phyloP scores from a whole-genome alignment of 1,284 basidiomycete genomes.

The Cutaneotrichosporon dermatis region DNA sequence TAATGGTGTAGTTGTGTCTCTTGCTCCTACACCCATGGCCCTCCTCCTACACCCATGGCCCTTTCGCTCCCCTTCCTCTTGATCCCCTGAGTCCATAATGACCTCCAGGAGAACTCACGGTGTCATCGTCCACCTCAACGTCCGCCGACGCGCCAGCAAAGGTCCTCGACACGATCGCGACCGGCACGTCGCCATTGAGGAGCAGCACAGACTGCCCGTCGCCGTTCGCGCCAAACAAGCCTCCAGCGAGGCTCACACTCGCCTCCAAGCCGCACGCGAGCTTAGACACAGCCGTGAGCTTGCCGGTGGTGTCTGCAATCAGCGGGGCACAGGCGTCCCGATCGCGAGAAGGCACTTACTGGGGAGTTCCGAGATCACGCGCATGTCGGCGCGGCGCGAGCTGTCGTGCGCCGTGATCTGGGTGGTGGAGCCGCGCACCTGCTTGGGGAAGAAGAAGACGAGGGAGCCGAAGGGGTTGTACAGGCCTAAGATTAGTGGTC shows the following conservation, averaged over 20 bases:
- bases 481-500: neutral
- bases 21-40: too few relatives aligned
- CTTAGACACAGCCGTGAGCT: neutral
- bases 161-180: neutral
- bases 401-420: neutral
- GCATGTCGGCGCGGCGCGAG: neutral
- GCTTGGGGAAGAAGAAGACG: constrained; percentile 1
- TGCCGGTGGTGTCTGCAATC: neutral
- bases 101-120: neutral
- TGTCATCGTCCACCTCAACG: neutral
- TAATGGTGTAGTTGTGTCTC: too few relatives aligned
- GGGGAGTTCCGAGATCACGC: neutral
- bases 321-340: neutral
- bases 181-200: neutral
- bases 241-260: neutral
- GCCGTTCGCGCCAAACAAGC: neutral
- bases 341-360: neutral
- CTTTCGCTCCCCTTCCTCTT: too few relatives aligned
- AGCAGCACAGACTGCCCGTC: neutral
- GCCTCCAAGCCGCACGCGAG: neutral
- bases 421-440: neutral
- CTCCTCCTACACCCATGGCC: too few relatives aligned
- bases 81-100: too few relatives aligned
- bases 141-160: neutral
- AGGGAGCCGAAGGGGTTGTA: neutral